A percentile compares a stretch with the other conserved stretches of the same genome.
These are phyloP conservation scores for Boletus tomentosulus DNA, from an alignment of 768 basidiomycete species.

Conservation along the genomic window DNA sequence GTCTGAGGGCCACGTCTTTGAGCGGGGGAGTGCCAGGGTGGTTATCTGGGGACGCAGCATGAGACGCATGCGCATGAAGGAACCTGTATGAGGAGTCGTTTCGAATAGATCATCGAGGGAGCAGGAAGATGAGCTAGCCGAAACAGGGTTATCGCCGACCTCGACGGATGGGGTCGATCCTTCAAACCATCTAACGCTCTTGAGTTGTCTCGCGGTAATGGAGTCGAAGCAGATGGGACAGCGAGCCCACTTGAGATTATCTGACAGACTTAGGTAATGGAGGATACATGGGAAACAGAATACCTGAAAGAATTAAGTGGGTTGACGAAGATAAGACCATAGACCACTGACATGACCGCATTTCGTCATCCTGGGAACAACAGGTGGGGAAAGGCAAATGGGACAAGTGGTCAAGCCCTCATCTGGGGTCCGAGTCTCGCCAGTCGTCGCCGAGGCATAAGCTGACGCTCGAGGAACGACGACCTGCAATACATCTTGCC, in stretches of 20 bases:
- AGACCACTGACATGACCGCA: slow-evolving; percentile 85
- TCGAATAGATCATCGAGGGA: slow-evolving; percentile 35
- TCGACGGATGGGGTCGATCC: slow-evolving; percentile 37
- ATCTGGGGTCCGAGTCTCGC: slow-evolving; percentile 39
- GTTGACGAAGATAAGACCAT: neutral
- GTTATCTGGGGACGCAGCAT: slow-evolving; percentile 93
- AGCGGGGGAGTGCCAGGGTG: slow-evolving; percentile 90
- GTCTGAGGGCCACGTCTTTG: slow-evolving; percentile 91
- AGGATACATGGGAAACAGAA: slow-evolving; percentile 95
- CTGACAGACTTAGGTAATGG: slow-evolving; percentile 81
- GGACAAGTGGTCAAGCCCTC: slow-evolving; percentile 80
- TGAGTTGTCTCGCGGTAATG: slow-evolving; percentile 84
- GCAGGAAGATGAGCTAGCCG: slow-evolving; percentile 45
- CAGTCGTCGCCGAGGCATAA: slow-evolving; percentile 57
- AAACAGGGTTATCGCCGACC: slow-evolving; percentile 17
- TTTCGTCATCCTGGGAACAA: slow-evolving; percentile 91
- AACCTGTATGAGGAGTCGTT: slow-evolving; percentile 47
- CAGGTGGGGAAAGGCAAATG: slow-evolving; percentile 90
- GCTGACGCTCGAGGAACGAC: slow-evolving; percentile 84
- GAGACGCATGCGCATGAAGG: slow-evolving; percentile 76
- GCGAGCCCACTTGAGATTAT: slow-evolving; percentile 80
- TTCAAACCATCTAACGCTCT: slow-evolving; percentile 89
- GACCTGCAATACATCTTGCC: slow-evolving; percentile 93
- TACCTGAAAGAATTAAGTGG: slow-evolving; percentile 48
- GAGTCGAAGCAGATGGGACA: slow-evolving; percentile 98